Base-by-base conservation (phyloP, 2,329 filamentous ascomycete genomes). In the Penicillium sp. region DNA sequence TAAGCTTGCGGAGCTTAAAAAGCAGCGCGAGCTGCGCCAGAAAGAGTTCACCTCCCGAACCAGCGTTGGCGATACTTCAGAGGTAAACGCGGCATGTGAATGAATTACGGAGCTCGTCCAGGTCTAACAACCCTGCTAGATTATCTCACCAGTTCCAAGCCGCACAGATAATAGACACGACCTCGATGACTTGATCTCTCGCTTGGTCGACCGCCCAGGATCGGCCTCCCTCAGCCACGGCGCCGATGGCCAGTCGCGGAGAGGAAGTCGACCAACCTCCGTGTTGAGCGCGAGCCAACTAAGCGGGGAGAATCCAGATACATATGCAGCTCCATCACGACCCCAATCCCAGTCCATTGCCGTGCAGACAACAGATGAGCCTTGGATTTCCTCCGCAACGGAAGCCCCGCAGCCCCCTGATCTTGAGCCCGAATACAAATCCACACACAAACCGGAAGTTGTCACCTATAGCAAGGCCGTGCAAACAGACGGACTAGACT, bases 391-490 rank as follows among this genome's bases (percentile, higher is more conserved):
- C 18, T 92, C 90, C 34, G 84, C 94, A 58, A 92, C 89, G 75
- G 92, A 96, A 73, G 89, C 34, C 84, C 88, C 53, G 85, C 88
- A 63, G 10, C 55, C 69, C 63, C 69, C 72, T 66, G 68, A 80
- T 61, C 40, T 46, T 46, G 48, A 46, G 42, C 29, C 40, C 35
- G 53, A 46, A 38, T 38, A 37, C 48, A 52, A 46, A 42, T 71
- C 75, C 49, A 80, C 78, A 65, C 78, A 78, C 50, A 81, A 78
- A 65, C 78, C 78, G 62, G 94, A 99, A 74, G 81, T 96, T 57
- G 92, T 96, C 69, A 96, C 92, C 51, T 99, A 99, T 80, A 97
- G 90, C 81, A 97, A 97, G 78, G 92, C 87, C 54, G 92, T 97
- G 22, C 95, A 99, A 75, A 97, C 94, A 16, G 85, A 88, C 67